Percentiles rank a stretch among this genome's conserved stretches.
Conservation (phyloP, 352 stramenopile species). For the Proteromonas lacertae region DNA sequence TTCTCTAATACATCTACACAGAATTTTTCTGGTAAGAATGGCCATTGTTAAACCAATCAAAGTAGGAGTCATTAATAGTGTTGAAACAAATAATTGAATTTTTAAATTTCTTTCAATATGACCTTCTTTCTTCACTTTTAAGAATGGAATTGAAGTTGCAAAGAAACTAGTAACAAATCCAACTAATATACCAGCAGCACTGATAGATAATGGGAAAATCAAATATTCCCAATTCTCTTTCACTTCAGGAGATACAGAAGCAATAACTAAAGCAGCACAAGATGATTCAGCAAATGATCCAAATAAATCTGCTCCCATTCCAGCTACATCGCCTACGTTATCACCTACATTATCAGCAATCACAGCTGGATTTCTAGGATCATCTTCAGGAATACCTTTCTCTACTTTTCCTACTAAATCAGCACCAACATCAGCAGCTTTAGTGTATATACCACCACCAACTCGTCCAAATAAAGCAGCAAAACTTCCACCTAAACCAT, state of each 20-base stretch:
- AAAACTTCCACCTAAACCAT: constrained; percentile 78
- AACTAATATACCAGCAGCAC: constrained; percentile 73
- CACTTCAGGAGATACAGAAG: constrained; percentile 44
- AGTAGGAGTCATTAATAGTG: constrained; percentile 62
- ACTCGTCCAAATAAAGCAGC: constrained; percentile 98
- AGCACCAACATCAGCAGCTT: constrained; percentile 90
- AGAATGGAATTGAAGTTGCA: constrained; percentile 79
- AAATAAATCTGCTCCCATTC: constrained; percentile 98
- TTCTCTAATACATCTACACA: no score
- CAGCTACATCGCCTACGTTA: constrained; percentile 95
- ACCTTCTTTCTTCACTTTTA: constrained; percentile 58
- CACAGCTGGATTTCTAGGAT: constrained; percentile 89
- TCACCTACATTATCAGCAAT: constrained; percentile 99
- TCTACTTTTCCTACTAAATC: constrained; percentile 97
- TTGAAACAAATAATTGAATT: constrained; percentile 86
- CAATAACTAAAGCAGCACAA: constrained; percentile 83
- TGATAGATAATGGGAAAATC: constrained; percentile 63
- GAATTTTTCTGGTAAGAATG: constrained; percentile 20
- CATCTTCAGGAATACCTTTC: constrained; percentile 90
- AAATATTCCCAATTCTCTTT: constrained; percentile 60
- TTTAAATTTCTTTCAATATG: constrained; percentile 85
- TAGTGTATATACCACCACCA: constrained; percentile 96
- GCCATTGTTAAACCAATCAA: constrained; percentile 35
- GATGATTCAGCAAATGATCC: constrained; percentile 90
- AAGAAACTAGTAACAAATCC: constrained; percentile 81